Evolutionary conservation across 1,139 yeast species (phyloP).

Genomic region (Taiozyma sp.): DNA sequence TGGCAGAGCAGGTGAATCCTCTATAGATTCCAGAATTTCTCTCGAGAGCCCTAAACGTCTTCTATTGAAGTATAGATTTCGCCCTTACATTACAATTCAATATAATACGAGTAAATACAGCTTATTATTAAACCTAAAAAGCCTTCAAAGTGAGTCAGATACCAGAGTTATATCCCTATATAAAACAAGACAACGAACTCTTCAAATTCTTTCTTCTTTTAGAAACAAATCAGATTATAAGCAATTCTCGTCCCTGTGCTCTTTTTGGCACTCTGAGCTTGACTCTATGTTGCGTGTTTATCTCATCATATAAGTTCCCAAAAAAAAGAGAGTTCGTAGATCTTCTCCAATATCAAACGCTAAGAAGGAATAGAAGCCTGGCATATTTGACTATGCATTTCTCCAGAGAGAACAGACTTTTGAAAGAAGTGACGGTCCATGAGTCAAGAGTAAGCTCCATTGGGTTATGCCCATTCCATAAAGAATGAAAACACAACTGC

Average conservation of each 20-base stretch:
- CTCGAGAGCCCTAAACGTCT: no score
- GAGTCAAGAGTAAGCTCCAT: conserved; percentile 87
- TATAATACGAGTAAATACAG: no score
- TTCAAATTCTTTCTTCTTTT: not conserved
- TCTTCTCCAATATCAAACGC: conserved; percentile 1
- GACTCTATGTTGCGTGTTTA: conserved; percentile 86
- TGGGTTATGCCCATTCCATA: conserved; percentile 49
- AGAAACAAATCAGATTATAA: conserved; percentile 17
- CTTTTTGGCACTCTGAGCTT: conserved; percentile 67
- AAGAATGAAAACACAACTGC: conserved; percentile 52
- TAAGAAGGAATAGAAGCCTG: conserved; percentile 29
- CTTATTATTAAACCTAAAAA: no score
- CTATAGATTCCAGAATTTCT: no score
- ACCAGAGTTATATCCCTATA: conserved; percentile 4
- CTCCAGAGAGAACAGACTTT: conserved; percentile 27
- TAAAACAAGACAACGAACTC: not conserved
- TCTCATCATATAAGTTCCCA: conserved; percentile 54
- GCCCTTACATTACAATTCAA: no score
- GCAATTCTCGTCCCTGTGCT: conserved; percentile 48
- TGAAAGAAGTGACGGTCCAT: conserved; percentile 40
- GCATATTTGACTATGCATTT: conserved; percentile 72
- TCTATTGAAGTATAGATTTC: no score
- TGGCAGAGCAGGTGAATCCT: no score
- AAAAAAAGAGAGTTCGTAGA: not conserved
- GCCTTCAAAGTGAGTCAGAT: not conserved